Base-by-base conservation (phyloP, 2,329 filamentous ascomycete species). In the Colletotrichum filicis region DNA sequence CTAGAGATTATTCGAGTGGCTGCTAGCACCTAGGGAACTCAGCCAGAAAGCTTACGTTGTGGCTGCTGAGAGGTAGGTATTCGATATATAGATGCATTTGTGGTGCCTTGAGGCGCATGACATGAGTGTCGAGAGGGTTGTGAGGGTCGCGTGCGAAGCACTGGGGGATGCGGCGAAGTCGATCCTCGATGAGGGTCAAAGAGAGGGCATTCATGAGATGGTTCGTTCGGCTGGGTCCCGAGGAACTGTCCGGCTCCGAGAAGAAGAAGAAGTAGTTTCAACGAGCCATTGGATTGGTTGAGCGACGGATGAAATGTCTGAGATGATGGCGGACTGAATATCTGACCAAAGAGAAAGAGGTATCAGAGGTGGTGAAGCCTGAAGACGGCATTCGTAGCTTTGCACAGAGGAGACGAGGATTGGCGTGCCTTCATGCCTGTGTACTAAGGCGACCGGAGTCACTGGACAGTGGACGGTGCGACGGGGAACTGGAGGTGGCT, bases 401-500 rank as follows among this genome's bases (percentile, higher is more conserved):
- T 49, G 16, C 42, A 22, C 42, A 49, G 19, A 49, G 42, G 42
- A 49, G 42, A 49, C 42, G 7, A 49, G 42, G 42, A 49, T 49
- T 49, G 42, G 19, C 42, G 19, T n/a, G 42, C 42, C 42, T 11
- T 49, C 16, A 6, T 19, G 37, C 37, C 37, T 42, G 37, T 19
- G 42, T 49, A 19, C 19, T 22, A 49, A 49, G 42, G 19, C 42
- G 42, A 35, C 30, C 30, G 8, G 30, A 32, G 30, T 32, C 30
- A 32, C 32, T 35, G 32, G 11, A 12, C 11, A 35, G 32, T 35
- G 32, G 32, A 35, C 32, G 32, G 32, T 35, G 4, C 32, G 32
- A 66, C 62, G 62, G 68, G 55, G 68, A 59, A 57, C 58, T 68
- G 65, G 35, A 63, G 37, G 65, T 49, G 68, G 68, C 56, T 67